Base-by-base conservation (phyloP, 2,329 filamentous ascomycete species). In the Fusarium sp. region DNA sequence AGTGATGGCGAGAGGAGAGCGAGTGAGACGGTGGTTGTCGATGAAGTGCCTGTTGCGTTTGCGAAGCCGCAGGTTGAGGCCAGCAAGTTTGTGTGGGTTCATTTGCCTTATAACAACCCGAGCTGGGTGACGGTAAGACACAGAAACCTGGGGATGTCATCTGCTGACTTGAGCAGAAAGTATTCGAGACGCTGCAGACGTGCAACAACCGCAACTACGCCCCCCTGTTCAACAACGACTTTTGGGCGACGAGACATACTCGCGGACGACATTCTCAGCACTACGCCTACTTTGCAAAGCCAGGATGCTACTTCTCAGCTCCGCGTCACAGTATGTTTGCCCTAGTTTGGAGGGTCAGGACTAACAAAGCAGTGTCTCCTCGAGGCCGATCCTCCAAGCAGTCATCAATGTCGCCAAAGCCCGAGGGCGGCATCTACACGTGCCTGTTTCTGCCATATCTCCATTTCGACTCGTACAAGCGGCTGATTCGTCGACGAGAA, bases 391-490 rank as follows among this genome's bases (percentile, higher is more conserved):
- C 74, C 4, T 55, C 70, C 0, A 69, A 68, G 1, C 70, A 72
- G 25, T 70, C 70, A 7, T 72, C 74, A 1, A 29, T 73, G 19
- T 73, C 77, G 24, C 54, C 72, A 36, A 13, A 74, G 49, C 8
- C 71, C 42, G 55, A 68, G 8, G 67, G 74, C 13, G 64, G 76
- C 35, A 67, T 72, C 32, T 81, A 80, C 48, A 76, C 84, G 0
- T 85, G 81, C 32, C 69, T 85, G 1, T 85, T 84, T 53, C 72
- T 87, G 1, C 85, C 85, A 0, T 87, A 88, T 65, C 80, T 89
- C 0, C 86, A 89, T 60, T 89, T 87, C 69, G 87, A 89, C 64
- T 87, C 84, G 0, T 89, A 89, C 68, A 78, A 80, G 53, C 82
- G 82, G 42, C 76, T 89, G 2, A 76, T 88, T 9, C 78, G 80